Evolutionary conservation across 2,329 filamentous ascomycete genomes (phyloP), one percentile per base, ranked within the genome.

Genomic region (Fusarium sp.): DNA sequence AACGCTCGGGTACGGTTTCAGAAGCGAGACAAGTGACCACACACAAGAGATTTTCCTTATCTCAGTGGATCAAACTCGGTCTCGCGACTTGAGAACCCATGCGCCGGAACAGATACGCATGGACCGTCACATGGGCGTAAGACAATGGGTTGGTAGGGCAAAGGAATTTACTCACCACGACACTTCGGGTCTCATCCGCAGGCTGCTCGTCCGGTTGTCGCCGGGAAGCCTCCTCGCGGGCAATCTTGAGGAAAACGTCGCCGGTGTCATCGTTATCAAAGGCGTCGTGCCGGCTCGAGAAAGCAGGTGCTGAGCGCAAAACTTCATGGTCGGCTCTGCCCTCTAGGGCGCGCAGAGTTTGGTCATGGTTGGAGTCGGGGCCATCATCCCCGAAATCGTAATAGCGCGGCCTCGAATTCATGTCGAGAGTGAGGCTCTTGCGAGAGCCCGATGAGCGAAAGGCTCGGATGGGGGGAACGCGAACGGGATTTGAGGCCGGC

Each of bases 211-310:
- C 83, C 10, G 77, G 70, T 20, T 78, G 76, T 60, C 83, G 85
- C 57, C 82, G 84, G 17, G 80, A 76, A 15, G 85, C 74, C 70
- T 90, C 88, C 68, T 91, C 88, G 12, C 86, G 84, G 14, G 89
- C 89, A 68, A 91, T 90, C 63, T 84, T 87, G 69, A 91, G 85
- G 72, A 91, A 91, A 45, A 91, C 82, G 71, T 91, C 89, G 43
- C 87, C 88, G 4, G 85, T 88, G 72, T 90, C 89, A 63, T 91
- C 89, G 47, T 81, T 82, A 60, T 87, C 78, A 11, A 76, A 66
- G 77, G 79, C 54, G 76, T 82, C 71, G 76, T 81, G 73, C 72
- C 81, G 58, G 15, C 81, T 81, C 2, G 85, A 84, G 67, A 84
- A 81, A 22, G 84, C 82, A 8, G 84, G 83, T n/a, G 85, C 84